Conservation (phyloP, 1,284 basidiomycete species). For the Leccinum angustisporum region DNA sequence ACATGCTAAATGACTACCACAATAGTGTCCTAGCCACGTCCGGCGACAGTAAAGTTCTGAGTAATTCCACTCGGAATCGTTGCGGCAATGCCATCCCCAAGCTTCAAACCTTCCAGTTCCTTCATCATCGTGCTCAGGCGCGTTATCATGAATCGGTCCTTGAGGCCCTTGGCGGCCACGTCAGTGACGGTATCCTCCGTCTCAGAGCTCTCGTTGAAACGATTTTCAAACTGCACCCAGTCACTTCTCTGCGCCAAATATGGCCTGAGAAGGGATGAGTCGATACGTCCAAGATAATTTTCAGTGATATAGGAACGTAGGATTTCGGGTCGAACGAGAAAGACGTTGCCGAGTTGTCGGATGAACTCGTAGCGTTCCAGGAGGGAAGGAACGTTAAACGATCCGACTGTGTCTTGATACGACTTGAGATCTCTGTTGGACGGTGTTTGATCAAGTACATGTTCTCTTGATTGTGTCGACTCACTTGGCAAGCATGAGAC, state of each 20-base stretch:
- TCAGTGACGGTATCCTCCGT: constrained; percentile 45
- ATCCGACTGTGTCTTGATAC: constrained; percentile 89
- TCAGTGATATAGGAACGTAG: constrained; percentile 92
- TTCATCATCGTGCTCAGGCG: constrained; percentile 81
- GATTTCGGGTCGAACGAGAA: constrained; percentile 92
- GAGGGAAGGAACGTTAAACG: constrained; percentile 80
- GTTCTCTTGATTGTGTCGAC: constrained; percentile 30
- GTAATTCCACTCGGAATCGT: constrained; percentile 53
- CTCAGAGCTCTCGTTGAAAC: constrained; percentile 62
- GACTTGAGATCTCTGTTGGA: constrained; percentile 84
- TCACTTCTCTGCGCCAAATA: constrained; percentile 91
- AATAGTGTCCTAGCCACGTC: constrained; percentile 27
- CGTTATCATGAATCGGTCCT: constrained; percentile 65
- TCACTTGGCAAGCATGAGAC: constrained; percentile 96
- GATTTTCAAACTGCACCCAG: constrained; percentile 78
- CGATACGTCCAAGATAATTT: constrained; percentile 88
- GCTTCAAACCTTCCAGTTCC: constrained; percentile 68
- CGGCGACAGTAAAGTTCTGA: constrained; percentile 49
- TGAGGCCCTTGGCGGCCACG: constrained; percentile 50
- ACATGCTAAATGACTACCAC: background rate
- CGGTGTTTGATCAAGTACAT: constrained; percentile 3
- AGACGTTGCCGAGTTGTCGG: constrained; percentile 95
- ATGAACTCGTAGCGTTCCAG: constrained; percentile 98
- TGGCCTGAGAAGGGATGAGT: constrained; percentile 82
- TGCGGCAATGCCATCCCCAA: constrained; percentile 59